These are phyloP conservation scores for Parmelia sp. DNA, from an alignment of 495 filamentous ascomycete genomes.

Conservation along the genomic window DNA sequence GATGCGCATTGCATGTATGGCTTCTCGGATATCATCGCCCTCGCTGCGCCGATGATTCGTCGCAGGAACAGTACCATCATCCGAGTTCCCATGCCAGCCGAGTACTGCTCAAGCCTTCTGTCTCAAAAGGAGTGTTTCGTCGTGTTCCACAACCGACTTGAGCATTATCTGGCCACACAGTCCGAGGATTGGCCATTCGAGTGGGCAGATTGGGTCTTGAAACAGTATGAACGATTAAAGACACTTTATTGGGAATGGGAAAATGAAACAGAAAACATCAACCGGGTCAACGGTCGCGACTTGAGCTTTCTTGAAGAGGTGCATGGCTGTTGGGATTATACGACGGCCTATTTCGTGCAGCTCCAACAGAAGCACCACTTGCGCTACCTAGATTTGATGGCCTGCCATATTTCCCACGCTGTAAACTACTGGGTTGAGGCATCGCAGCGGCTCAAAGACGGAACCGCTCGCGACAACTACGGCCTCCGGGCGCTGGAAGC, in stretches of 20 bases:
- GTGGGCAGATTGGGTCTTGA: not conserved
- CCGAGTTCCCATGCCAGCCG: slow-evolving; percentile 10
- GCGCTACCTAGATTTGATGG: slow-evolving; percentile 20
- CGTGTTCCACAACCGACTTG: slow-evolving; percentile 5
- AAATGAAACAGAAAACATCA: not conserved
- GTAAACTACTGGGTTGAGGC: slow-evolving; percentile 12
- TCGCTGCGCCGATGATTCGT: slow-evolving; percentile 18
- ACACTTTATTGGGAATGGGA: not conserved
- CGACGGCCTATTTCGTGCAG: not conserved
- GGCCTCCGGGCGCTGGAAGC: slow-evolving; percentile 18
- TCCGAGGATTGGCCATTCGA: not conserved
- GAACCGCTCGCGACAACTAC: slow-evolving; percentile 4
- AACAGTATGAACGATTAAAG: not conserved
- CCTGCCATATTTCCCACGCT: slow-evolving; percentile 12
- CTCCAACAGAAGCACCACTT: not conserved
- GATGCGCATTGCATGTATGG: slow-evolving; percentile 11
- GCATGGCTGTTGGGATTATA: not conserved
- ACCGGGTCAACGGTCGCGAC: not conserved
- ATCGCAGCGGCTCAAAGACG: not conserved
- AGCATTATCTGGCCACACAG: not conserved
- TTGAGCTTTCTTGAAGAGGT: not conserved
- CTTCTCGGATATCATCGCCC: slow-evolving; percentile 17
- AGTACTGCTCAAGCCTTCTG: slow-evolving; percentile 11
- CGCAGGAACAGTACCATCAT: slow-evolving; percentile 5
- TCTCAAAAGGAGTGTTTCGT: slow-evolving; percentile 21